Conservation (phyloP, 331 rosid genomes). For the Malus hybrid region DNA sequence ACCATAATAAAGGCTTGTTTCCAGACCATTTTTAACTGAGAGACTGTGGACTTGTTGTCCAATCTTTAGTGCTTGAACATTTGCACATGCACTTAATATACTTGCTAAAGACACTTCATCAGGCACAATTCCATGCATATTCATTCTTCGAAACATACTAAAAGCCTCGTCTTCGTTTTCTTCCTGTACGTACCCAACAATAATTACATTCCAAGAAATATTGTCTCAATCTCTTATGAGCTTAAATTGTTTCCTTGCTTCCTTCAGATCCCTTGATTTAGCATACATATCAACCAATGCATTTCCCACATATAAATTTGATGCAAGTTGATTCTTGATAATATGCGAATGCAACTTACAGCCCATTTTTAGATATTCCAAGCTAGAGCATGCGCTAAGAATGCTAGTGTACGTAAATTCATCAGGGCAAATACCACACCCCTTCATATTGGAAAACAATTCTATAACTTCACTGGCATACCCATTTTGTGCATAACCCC, state of each 20-base stretch:
- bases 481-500: conserved; percentile 58
- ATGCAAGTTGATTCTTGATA: conserved; percentile 47
- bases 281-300: conserved; percentile 92
- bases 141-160: conserved; percentile 67
- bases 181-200: conserved; percentile 81
- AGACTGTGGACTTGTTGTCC: conserved; percentile 73
- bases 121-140: conserved; percentile 39
- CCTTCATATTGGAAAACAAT: conserved; percentile 48
- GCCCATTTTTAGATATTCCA: conserved; percentile 43
- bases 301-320: conserved; percentile 61
- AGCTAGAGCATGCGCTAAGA: conserved; percentile 67
- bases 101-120: conserved; percentile 88
- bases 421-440: conserved; percentile 46
- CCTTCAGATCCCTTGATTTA: conserved; percentile 61
- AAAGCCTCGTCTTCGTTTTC: conserved; percentile 56
- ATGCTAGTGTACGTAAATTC: conserved; percentile 75
- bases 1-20: conserved; percentile 62
- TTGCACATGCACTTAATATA: conserved; percentile 83
- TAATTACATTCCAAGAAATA: conserved; percentile 88
- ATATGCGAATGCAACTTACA: conserved; percentile 58
- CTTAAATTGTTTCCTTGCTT: conserved; percentile 78
- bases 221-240: conserved; percentile 53
- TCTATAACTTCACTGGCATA: conserved; percentile 41
- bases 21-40: conserved; percentile 64
- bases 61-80: conserved; percentile 31